Percentiles rank a stretch among this genome's conserved stretches.
Evolutionary conservation across 768 basidiomycete genomes (phyloP).

Genomic region (Pleurotus platypus): DNA sequence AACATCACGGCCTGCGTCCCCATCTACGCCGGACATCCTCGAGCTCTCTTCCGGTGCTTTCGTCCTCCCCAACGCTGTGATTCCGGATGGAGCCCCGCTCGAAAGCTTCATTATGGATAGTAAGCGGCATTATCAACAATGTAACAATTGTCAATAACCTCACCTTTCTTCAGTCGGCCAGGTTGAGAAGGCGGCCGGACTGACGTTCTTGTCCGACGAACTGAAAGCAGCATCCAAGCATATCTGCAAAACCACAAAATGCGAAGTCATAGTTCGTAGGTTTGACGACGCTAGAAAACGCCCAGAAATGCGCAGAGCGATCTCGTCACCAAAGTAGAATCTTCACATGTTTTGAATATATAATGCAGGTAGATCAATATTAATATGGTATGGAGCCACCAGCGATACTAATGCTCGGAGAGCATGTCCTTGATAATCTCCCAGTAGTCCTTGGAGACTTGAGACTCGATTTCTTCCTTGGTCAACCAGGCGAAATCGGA

Average conservation of each 20-base stretch:
- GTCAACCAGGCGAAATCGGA: slow-evolving; percentile 92
- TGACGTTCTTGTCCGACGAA: slow-evolving; percentile 80
- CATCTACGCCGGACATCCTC: slow-evolving; percentile 60
- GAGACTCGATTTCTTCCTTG: slow-evolving; percentile 79
- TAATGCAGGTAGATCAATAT: slow-evolving; percentile 5
- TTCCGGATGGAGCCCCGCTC: slow-evolving; percentile 79
- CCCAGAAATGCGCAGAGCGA: slow-evolving; percentile 45
- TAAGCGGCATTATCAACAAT: slow-evolving; percentile 27
- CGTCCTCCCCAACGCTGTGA: slow-evolving; percentile 91
- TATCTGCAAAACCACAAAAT: slow-evolving; percentile 86
- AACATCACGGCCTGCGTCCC: slow-evolving; percentile 69
- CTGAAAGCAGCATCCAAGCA: slow-evolving; percentile 75
- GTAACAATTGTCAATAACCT: neutral
- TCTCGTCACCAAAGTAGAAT: slow-evolving; percentile 45
- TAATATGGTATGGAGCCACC: slow-evolving; percentile 12
- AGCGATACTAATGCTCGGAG: slow-evolving; percentile 52
- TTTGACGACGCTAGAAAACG: slow-evolving; percentile 91
- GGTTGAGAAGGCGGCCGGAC: slow-evolving; percentile 87
- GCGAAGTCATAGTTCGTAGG: slow-evolving; percentile 80
- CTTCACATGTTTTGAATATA: neutral
- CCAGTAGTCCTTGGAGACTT: slow-evolving; percentile 75
- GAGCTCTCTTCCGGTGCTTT: slow-evolving; percentile 92
- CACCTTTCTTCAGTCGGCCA: slow-evolving; percentile 62
- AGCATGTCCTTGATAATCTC: slow-evolving; percentile 73
- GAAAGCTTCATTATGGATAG: slow-evolving; percentile 81